Evolutionary conservation across 441 rosid species (phyloP), one percentile per base, ranked within the genome.

Genomic region (Adansonia grandidieri): DNA sequence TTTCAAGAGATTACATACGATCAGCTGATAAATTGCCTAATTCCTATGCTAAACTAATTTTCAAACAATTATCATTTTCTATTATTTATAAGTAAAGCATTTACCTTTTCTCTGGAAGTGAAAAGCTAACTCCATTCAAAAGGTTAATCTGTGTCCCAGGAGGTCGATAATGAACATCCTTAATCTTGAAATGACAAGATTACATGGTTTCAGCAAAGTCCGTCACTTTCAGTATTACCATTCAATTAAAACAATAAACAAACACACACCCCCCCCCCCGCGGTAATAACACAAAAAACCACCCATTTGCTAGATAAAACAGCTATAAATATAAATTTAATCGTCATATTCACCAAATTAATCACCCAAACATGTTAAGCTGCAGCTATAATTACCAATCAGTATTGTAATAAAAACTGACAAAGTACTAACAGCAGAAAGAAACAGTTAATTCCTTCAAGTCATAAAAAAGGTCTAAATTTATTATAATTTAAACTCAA

Each of bases 91-190:
- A 66, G 1, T 9, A 42, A 17, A 54, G 50, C 63, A 50, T 58
- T 0, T 73, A 92, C 96, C 93, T 91, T 79, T 85, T 95, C 88
- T 92, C 88, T 0, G 86, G 97, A 77, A 95, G 91, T 61, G 91
- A 90, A 80, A 95, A 89, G 79, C 85, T 91, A 86, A 92, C 89
- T 44, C 85, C 89, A 71, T 89, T 91, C 80, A 93, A 82, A 45
- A 95, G 91, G 85, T 91, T 87, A 71, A 91, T 71, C 86, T 93
- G 79, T 8, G 91, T 92, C 60, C 99, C 97, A 1, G 95, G 97
- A 76, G 97, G 95, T 78, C 87, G 87, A 82, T 90, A 96, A 56
- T 84, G 81, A 67, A 93, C 90, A 81, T 91, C 88, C 85, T 77
- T 85, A 84, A 89, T 90, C 97, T 88, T 75, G 40, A 77, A 76